Evolutionary conservation across 2,329 filamentous ascomycete species (phyloP).

Genomic region (Penicillium sp.): DNA sequence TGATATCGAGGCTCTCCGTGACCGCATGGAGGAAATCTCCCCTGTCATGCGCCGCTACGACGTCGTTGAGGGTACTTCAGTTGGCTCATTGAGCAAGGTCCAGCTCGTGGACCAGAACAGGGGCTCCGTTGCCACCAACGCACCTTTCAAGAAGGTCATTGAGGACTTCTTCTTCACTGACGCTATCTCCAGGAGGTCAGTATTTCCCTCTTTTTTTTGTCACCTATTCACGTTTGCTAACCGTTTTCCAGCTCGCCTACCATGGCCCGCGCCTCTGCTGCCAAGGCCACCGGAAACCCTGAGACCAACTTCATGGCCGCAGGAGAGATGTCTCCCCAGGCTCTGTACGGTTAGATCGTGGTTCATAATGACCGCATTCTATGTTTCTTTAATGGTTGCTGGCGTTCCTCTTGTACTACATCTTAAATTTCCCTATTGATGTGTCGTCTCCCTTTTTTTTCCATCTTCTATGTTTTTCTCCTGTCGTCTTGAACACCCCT

Average conservation of each 20-base stretch:
- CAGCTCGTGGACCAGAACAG: constrained; percentile 97
- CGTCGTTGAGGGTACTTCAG: constrained; percentile 77
- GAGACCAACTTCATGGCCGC: constrained; percentile 78
- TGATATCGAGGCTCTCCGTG: constrained; percentile 82
- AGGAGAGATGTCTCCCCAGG: constrained; percentile 54
- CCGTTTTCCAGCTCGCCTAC: constrained; percentile 74
- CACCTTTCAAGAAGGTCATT: constrained; percentile 79
- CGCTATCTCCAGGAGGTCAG: constrained; percentile 90
- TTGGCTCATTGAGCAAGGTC: constrained; percentile 80
- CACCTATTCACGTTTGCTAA: constrained; percentile 14
- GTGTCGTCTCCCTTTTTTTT: constrained; percentile 20
- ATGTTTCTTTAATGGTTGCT: constrained; percentile 35
- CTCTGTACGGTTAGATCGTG: constrained; percentile 38
- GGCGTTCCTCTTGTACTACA: constrained; percentile 41
- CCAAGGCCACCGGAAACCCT: constrained; percentile 79
- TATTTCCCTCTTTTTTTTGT: constrained; percentile 17
- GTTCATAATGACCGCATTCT: constrained; percentile 23
- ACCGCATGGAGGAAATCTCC: constrained; percentile 94
- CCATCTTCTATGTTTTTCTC: constrained; percentile 25
- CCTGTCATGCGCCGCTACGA: constrained; percentile 89
- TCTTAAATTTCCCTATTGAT: constrained; percentile 31
- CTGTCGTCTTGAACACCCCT: constrained; percentile 24
- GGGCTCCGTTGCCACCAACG: constrained; percentile 71
- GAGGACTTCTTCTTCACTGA: constrained; percentile 99
- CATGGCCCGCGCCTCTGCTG: constrained; percentile 95